Conservation (phyloP, 1,284 basidiomycete species). For the Rhodotorula sp. region DNA sequence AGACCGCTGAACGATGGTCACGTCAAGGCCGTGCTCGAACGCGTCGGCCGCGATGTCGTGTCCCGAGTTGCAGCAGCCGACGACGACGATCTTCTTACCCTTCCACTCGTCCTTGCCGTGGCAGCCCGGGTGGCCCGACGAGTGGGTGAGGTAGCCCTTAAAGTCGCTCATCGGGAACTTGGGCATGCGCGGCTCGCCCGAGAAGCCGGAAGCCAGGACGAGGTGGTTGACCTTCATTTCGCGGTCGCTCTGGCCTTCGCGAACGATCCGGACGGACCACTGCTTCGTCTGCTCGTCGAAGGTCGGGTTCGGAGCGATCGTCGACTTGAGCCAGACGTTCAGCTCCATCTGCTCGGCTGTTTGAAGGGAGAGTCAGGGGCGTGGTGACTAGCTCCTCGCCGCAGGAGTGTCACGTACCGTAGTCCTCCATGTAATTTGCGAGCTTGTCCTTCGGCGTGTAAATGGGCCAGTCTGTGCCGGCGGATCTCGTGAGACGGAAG, state of each 20-base stretch:
- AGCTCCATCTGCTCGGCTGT: slow-evolving; percentile 43
- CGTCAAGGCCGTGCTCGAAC: slow-evolving; percentile 47
- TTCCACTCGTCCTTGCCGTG: slow-evolving; percentile 33
- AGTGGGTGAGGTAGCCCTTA: slow-evolving; percentile 47
- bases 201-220: slow-evolving; percentile 54
- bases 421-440: slow-evolving; percentile 49
- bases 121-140: slow-evolving; percentile 44
- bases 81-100: slow-evolving; percentile 48
- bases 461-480: background rate
- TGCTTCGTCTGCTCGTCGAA: slow-evolving; percentile 47
- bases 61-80: slow-evolving; percentile 15
- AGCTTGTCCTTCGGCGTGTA: slow-evolving; percentile 45
- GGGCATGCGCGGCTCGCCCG: slow-evolving; percentile 52
- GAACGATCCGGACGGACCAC: slow-evolving; percentile 53
- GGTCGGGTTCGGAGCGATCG: slow-evolving; percentile 40
- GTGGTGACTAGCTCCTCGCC: too few species aligned
- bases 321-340: slow-evolving; percentile 46
- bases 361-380: too few species aligned
- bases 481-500: too few species aligned
- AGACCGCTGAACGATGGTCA: slow-evolving; percentile 50
- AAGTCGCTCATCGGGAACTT: slow-evolving; percentile 46
- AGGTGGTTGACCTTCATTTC: slow-evolving; percentile 52
- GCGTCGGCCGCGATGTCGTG: slow-evolving; percentile 44
- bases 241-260: slow-evolving; percentile 46
- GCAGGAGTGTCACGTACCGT: slow-evolving; percentile 4